phyloP scores from a whole-genome alignment of 345 rosid species.

The rapeseed (Brassica napus) region DNA sequence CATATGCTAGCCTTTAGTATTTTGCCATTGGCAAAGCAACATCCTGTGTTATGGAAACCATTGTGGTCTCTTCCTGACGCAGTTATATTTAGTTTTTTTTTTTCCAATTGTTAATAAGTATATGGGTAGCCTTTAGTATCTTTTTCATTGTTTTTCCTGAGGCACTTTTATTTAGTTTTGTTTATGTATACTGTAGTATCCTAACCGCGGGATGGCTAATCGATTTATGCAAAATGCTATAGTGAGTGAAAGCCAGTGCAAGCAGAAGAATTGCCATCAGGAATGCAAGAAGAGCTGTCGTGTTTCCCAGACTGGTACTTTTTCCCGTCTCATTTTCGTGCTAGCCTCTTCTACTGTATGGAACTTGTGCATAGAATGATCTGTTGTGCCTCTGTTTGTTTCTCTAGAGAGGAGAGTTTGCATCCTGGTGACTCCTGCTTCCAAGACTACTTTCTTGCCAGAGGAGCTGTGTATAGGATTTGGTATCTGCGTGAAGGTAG shows the following conservation, averaged over 20 bases:
- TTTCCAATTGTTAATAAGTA: not conserved
- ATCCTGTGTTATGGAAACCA: too few species aligned
- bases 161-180: not conserved
- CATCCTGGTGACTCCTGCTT: not conserved
- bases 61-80: too few species aligned
- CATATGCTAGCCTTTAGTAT: too few species aligned
- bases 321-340: too few species aligned
- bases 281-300: too few species aligned
- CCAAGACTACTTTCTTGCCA: not conserved
- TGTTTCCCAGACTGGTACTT: too few species aligned
- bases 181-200: not conserved
- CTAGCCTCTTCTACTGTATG: too few species aligned
- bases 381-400: too few species aligned
- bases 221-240: not conserved
- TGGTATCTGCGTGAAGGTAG: not conserved
- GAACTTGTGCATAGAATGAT: too few species aligned
- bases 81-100: too few species aligned
- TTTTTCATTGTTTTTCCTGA: not conserved
- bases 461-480: not conserved
- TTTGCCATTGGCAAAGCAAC: too few species aligned
- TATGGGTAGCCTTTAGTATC: not conserved
- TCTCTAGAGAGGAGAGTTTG: not conserved
- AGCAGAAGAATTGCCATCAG: too few species aligned
- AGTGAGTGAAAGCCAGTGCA: not conserved
- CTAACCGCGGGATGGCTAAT: not conserved